Conservation (phyloP, 441 rosid genomes). For the Geranium incanum region DNA sequence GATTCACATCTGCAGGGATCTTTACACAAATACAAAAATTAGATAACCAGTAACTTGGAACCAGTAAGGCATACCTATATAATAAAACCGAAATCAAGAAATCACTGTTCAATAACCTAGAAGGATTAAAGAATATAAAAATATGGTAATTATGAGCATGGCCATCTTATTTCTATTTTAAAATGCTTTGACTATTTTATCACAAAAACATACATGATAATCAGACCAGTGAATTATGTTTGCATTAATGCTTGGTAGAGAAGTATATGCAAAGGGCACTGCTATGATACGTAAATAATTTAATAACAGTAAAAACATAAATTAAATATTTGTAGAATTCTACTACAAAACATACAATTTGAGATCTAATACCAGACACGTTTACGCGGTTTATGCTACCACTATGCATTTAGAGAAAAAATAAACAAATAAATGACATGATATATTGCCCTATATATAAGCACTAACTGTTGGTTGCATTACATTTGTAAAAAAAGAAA, state of each 20-base stretch:
- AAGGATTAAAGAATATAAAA: background rate
- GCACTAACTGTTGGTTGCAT: background rate
- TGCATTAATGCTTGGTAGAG: background rate
- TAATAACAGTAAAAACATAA: background rate
- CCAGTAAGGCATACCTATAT: background rate
- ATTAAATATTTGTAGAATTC: too few relatives aligned
- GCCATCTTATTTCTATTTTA: background rate
- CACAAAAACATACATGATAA: background rate
- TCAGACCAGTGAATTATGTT: background rate
- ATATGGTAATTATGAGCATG: background rate
- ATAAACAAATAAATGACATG: background rate
- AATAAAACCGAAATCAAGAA: conserved; percentile 12
- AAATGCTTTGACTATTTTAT: background rate
- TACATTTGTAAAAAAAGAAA: background rate
- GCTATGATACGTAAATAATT: background rate
- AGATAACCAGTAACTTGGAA: conserved; percentile 23
- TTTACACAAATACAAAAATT: conserved; percentile 47
- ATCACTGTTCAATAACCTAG: conserved; percentile 1
- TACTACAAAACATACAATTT: background rate
- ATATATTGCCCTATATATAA: background rate
- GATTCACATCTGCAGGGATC: conserved; percentile 64
- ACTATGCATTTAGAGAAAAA: background rate
- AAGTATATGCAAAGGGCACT: background rate
- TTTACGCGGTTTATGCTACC: background rate
- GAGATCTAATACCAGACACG: background rate